Base-by-base conservation (phyloP, 2,329 filamentous ascomycete genomes). In the Periconia macrospinosa region DNA sequence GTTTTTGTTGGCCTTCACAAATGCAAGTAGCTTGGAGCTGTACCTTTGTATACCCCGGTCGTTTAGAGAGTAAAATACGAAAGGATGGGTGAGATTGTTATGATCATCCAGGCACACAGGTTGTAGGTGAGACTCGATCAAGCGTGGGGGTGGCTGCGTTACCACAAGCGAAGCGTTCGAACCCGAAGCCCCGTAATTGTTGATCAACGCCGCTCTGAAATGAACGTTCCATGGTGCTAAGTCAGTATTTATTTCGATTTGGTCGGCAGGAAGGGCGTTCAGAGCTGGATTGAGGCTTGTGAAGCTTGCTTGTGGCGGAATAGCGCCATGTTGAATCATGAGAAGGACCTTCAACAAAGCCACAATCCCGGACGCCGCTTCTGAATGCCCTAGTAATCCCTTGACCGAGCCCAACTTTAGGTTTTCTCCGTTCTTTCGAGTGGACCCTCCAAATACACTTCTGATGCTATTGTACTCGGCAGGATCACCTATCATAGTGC, bases 331-430 rank as follows among this genome's bases (percentile, higher is more conserved):
- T 5, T 27, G 8, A 8, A 27, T 27, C 23, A 27, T 27, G 8
- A 27, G 23, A 3, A 27, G 8, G 3, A 27, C 23, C 52, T 76
- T 76, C 44, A 73, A 59, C 2, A 76, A 40, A 3, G 54, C 47
- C 1, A 60, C 52, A 1, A 70, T 59, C 13, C 73, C 73, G 6
- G 70, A 56, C 41, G 66, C 66, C 14, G 61, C 65, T 57, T 76
- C 75, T 13, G 61, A 54, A 54, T 75, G 73, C 8, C 72, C 72
- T 30, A 74, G 55, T 41, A 70, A 69, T 1, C 66, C 57, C 55
- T 75, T 75, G 3, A 63, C 62, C 1, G 68, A 55, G 5, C 68
- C 70, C 1, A 74, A 3, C 43, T 55, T 50, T 2, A 74, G 30
- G 10, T 18, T 54, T 1, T 60, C 8, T n/a, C n/a, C n/a, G n/a